These are phyloP conservation scores for Zasmidium cellare DNA, from an alignment of 2,329 filamentous ascomycete genomes.

Conservation along the genomic window DNA sequence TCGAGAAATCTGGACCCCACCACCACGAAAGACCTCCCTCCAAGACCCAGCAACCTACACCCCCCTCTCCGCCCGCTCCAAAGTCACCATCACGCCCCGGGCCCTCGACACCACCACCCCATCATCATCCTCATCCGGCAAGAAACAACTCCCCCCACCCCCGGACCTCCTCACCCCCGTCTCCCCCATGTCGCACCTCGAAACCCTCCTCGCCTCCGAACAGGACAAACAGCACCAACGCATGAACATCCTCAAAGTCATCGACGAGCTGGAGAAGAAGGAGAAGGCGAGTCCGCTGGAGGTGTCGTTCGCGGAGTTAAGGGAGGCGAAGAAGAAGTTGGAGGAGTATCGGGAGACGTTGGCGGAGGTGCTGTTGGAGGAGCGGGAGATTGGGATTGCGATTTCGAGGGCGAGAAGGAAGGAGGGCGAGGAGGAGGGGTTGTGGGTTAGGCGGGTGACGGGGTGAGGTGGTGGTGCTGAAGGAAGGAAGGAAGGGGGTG, in stretches of 20 bases:
- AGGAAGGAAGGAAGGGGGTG: too few relatives aligned
- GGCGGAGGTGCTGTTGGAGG: constrained; percentile 70
- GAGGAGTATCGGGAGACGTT: constrained; percentile 66
- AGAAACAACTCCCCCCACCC: constrained; percentile 33
- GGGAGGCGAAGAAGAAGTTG: constrained; percentile 63
- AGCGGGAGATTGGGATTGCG: constrained; percentile 76
- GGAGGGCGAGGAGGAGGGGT: constrained; percentile 64
- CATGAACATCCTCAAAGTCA: constrained; percentile 69
- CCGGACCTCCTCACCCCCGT: constrained; percentile 44
- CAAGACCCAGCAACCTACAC: constrained; percentile 1
- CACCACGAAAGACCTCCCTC: constrained; percentile 22
- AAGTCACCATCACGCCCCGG: constrained; percentile 14
- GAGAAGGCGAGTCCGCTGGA: constrained; percentile 68
- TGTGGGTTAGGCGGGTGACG: constrained; percentile 80
- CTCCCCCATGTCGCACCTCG: constrained; percentile 52
- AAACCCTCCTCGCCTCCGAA: constrained; percentile 65
- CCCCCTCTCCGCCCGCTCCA: constrained; percentile 12
- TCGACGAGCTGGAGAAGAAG: constrained; percentile 75
- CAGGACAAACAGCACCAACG: constrained; percentile 66
- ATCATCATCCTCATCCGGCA: constrained; percentile 14
- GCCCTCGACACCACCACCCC: constrained; percentile 6
- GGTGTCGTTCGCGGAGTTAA: constrained; percentile 60
- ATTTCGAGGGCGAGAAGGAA: constrained; percentile 66
- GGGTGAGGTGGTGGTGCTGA: background rate
- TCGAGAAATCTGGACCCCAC: constrained; percentile 27